phyloP scores from a whole-genome alignment of 2,329 filamentous ascomycete genomes.

The Aureobasidium sp. region DNA sequence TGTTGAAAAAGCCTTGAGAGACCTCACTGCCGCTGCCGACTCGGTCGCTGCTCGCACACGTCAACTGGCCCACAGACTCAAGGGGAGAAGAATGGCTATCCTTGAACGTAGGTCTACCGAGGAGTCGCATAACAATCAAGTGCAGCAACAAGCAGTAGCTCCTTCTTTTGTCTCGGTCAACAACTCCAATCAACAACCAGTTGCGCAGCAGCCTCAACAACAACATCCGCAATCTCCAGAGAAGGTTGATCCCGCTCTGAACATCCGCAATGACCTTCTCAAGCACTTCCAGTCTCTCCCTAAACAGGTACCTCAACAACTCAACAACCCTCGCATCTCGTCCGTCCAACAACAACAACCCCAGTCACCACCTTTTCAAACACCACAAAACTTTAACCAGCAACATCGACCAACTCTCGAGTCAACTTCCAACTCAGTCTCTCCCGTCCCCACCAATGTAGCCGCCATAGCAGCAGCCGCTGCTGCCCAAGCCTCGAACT shows the following conservation, averaged over 20 bases:
- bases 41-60: constrained; percentile 62
- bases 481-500: not conserved
- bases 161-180: constrained; percentile 55
- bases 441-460: constrained; percentile 8
- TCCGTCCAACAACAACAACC: constrained; percentile 9
- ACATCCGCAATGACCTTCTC: constrained; percentile 53
- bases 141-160: not conserved
- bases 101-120: constrained; percentile 54
- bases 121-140: constrained; percentile 18
- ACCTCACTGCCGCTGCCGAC: constrained; percentile 74
- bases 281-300: constrained; percentile 56
- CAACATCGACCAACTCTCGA: not conserved
- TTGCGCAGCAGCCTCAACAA: not conserved
- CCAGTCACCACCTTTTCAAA: constrained; percentile 8
- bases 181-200: constrained; percentile 12
- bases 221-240: not conserved
- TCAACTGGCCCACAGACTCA: constrained; percentile 74
- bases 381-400: not conserved
- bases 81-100: constrained; percentile 67
- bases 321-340: constrained; percentile 23
- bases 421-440: constrained; percentile 7
- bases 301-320: constrained; percentile 38
- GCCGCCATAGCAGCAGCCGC: constrained; percentile 10
- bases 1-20: constrained; percentile 67
- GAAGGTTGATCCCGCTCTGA: constrained; percentile 39